These are phyloP conservation scores for Extremus antarcticus DNA, from an alignment of 495 filamentous ascomycete species.

Conservation along the genomic window DNA sequence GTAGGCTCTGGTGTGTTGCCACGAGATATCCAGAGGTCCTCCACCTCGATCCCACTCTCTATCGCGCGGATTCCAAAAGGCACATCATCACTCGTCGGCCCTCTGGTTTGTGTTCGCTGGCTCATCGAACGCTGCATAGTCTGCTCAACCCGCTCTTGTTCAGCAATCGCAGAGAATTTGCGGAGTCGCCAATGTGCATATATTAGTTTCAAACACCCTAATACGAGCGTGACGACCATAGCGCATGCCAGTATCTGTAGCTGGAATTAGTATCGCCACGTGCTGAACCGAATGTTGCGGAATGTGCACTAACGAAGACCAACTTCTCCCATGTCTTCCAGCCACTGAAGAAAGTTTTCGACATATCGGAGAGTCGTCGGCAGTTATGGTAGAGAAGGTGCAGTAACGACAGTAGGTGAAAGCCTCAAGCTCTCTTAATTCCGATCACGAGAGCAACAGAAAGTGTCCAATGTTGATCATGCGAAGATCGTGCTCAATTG, in stretches of 20 bases:
- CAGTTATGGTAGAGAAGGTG: too few species aligned
- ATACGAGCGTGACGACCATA: constrained; percentile 34
- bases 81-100: constrained; percentile 43
- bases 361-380: constrained; percentile 5
- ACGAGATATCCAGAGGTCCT: constrained; percentile 80
- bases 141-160: constrained; percentile 46
- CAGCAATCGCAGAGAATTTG: constrained; percentile 52
- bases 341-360: constrained; percentile 51
- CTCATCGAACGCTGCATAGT: constrained; percentile 28
- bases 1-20: constrained; percentile 44
- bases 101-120: constrained; percentile 1
- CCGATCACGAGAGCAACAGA: too few species aligned
- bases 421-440: too few species aligned
- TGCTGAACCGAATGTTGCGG: background rate
- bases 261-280: background rate
- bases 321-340: constrained; percentile 90
- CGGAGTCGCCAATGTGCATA: constrained; percentile 54
- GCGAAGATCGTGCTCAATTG: too few species aligned
- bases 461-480: too few species aligned
- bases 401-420: background rate
- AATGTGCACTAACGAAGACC: constrained; percentile 62
- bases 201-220: constrained; percentile 43
- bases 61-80: constrained; percentile 86
- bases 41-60: constrained; percentile 72
- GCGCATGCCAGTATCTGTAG: constrained; percentile 26